phyloP scores from a whole-genome alignment of 2,329 filamentous ascomycete genomes.

The Stagonosporopsis tanaceti region DNA sequence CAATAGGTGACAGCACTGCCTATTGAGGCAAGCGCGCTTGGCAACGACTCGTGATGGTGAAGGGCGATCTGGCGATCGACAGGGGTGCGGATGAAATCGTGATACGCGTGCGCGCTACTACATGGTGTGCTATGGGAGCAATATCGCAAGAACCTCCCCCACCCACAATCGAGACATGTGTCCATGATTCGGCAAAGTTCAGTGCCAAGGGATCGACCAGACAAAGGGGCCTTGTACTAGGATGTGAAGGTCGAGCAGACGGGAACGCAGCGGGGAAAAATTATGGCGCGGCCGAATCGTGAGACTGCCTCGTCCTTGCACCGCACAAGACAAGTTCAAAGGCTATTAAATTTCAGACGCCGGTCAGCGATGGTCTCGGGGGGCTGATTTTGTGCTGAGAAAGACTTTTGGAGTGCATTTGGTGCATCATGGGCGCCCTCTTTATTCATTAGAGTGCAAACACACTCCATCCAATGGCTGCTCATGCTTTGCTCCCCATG shows the following conservation, averaged over 20 bases:
- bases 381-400: neutral
- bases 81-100: constrained; percentile 14
- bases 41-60: constrained; percentile 1
- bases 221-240: neutral
- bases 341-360: too few species aligned
- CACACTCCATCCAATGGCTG: too few species aligned
- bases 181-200: neutral
- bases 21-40: neutral
- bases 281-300: neutral
- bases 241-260: neutral
- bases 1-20: neutral
- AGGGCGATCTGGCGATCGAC: constrained; percentile 14
- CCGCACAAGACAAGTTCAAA: neutral
- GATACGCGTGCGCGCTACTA: constrained; percentile 1
- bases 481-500: too few species aligned
- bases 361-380: neutral
- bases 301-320: too few species aligned
- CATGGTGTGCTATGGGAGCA: neutral
- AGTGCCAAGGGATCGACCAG: neutral
- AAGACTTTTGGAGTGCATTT: neutral
- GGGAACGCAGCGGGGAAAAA: too few species aligned
- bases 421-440: neutral
- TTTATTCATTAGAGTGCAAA: neutral
- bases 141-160: neutral
- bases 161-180: neutral